phyloP scores from a whole-genome alignment of 768 basidiomycete genomes.

The Mycena rosella region DNA sequence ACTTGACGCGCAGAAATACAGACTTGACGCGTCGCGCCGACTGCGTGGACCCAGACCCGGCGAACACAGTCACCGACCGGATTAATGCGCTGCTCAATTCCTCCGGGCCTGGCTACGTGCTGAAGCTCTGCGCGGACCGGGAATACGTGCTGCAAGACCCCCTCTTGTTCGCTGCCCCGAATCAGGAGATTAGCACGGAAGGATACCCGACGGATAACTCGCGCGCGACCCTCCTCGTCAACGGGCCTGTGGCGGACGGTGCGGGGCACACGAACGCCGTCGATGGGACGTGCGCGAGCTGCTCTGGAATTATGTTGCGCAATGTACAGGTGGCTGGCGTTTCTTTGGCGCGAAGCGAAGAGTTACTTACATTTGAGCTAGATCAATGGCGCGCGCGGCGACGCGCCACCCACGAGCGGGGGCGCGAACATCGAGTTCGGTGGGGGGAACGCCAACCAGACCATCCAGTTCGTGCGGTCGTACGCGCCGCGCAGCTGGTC shows the following conservation, averaged over 20 bases:
- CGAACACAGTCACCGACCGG: constrained; percentile 72
- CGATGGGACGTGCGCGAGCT: constrained; percentile 71
- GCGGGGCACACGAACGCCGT: constrained; percentile 81
- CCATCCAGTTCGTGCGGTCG: constrained; percentile 82
- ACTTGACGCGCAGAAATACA: neutral
- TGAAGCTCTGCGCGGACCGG: constrained; percentile 73
- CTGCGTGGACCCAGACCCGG: constrained; percentile 64
- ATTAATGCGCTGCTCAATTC: constrained; percentile 74
- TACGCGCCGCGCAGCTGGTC: constrained; percentile 87
- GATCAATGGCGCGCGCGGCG: constrained; percentile 80
- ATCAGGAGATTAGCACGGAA: constrained; percentile 86
- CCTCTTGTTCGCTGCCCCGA: constrained; percentile 71
- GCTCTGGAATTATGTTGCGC: constrained; percentile 71
- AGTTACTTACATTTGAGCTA: constrained; percentile 41
- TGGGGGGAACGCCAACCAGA: constrained; percentile 75
- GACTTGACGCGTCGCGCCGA: constrained; percentile 17
- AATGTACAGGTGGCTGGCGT: constrained; percentile 71
- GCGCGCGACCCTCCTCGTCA: constrained; percentile 78
- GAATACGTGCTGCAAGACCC: constrained; percentile 76
- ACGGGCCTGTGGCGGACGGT: constrained; percentile 72
- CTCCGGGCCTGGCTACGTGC: constrained; percentile 73
- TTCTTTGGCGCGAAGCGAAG: neutral
- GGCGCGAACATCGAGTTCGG: constrained; percentile 91
- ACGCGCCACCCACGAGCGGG: constrained; percentile 64
- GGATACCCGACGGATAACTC: constrained; percentile 79